These are phyloP conservation scores for Pelargonium australe DNA, from an alignment of 441 rosid species.

Conservation along the genomic window DNA sequence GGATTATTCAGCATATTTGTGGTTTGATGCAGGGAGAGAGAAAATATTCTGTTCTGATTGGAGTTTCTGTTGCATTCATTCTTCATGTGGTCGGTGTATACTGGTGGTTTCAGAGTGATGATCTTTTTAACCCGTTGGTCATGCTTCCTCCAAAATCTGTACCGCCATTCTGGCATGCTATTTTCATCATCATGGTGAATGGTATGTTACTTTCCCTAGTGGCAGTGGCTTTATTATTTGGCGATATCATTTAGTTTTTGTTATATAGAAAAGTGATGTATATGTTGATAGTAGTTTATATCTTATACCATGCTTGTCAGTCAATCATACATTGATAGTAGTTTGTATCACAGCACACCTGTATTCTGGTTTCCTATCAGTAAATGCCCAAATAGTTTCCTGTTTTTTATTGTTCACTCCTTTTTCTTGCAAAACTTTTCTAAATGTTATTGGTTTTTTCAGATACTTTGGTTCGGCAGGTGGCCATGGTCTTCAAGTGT, in stretches of 20 bases:
- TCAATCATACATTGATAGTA: too few species aligned
- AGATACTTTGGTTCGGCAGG: slow-evolving; percentile 71
- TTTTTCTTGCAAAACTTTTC: background rate
- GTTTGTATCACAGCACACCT: too few species aligned
- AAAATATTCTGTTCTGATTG: slow-evolving; percentile 47
- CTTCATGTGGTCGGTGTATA: slow-evolving; percentile 59
- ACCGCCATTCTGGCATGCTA: slow-evolving; percentile 74
- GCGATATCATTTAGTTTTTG: background rate
- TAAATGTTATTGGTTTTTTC: too few species aligned
- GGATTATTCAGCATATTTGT: too few species aligned
- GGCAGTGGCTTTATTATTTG: background rate
- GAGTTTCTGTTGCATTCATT: slow-evolving; percentile 44
- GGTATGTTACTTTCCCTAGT: slow-evolving; percentile 32
- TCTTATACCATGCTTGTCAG: too few species aligned
- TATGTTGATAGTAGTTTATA: too few species aligned
- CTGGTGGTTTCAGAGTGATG: slow-evolving; percentile 71
- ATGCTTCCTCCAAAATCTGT: slow-evolving; percentile 74
- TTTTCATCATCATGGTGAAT: slow-evolving; percentile 64
- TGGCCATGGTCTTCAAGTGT: slow-evolving; percentile 64
- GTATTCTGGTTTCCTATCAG: too few species aligned
- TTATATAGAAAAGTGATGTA: background rate
- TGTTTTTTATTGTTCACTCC: too few species aligned
- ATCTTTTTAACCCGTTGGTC: slow-evolving; percentile 54
- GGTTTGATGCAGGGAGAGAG: slow-evolving; percentile 92
- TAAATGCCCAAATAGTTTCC: too few species aligned